Evolutionary conservation across 345 rosid species (phyloP).

Genomic region (Moricandia moricandioides): DNA sequence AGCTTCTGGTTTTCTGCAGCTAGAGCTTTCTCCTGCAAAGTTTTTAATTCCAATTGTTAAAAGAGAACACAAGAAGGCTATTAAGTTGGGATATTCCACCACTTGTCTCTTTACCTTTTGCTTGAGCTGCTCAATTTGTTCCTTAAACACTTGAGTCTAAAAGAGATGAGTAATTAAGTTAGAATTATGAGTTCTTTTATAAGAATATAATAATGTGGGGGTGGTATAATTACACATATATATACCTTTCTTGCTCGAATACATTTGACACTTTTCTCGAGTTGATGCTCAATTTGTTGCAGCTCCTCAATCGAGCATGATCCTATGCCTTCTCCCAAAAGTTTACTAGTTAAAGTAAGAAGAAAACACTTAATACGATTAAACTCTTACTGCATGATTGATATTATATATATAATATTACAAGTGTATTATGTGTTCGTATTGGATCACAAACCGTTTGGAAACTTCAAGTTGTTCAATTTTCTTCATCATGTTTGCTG

Average conservation of each 20-base stretch:
- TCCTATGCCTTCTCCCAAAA: conserved; percentile 56
- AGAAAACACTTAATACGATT: background rate
- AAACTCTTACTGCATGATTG: background rate
- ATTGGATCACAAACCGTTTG: conserved; percentile 47
- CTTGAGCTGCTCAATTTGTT: conserved; percentile 57
- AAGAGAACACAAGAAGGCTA: background rate
- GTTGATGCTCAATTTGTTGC: conserved; percentile 57
- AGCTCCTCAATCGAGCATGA: conserved; percentile 58
- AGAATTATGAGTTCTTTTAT: background rate
- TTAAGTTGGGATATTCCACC: conserved; percentile 21
- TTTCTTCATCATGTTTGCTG: conserved; percentile 67
- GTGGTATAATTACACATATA: background rate
- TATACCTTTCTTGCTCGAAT: conserved; percentile 61
- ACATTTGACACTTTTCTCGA: conserved; percentile 53
- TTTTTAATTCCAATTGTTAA: conserved; percentile 17
- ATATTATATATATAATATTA: background rate
- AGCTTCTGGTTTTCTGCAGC: conserved; percentile 59
- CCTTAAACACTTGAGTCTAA: conserved; percentile 72
- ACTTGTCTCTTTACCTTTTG: conserved; percentile 52
- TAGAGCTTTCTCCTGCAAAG: conserved; percentile 55
- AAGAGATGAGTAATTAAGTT: conserved; percentile 3
- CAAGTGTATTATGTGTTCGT: background rate
- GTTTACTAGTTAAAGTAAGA: conserved; percentile 39
- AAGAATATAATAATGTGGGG: background rate
- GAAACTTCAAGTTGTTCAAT: conserved; percentile 76